phyloP scores from a whole-genome alignment of 2,329 filamentous ascomycete genomes.

The Oidium heveae region DNA sequence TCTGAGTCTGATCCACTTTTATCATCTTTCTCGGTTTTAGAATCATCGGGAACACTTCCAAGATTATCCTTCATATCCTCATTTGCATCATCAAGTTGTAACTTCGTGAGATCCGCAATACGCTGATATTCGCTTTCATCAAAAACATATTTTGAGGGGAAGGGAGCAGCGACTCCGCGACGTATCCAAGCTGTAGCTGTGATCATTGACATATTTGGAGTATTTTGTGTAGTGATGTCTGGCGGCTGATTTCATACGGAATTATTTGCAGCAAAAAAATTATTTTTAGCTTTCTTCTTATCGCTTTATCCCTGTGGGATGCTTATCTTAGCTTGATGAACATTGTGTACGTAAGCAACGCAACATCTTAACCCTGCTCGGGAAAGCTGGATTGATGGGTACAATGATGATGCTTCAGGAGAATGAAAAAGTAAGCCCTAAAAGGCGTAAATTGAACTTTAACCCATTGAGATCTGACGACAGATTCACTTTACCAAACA shows the following conservation, averaged over 20 bases:
- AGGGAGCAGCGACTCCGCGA: conserved; percentile 30
- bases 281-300: background rate
- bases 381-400: background rate
- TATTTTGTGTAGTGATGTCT: background rate
- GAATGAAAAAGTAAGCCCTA: conserved; percentile 24
- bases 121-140: conserved; percentile 31
- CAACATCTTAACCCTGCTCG: no score
- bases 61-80: conserved; percentile 46
- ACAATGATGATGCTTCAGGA: conserved; percentile 15
- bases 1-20: background rate
- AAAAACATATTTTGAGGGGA: conserved; percentile 30
- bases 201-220: conserved; percentile 22
- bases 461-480: conserved; percentile 27
- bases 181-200: conserved; percentile 33
- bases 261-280: background rate
- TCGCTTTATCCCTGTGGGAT: background rate
- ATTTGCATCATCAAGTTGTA: conserved; percentile 65
- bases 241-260: background rate
- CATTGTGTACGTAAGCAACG: background rate
- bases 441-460: conserved; percentile 40
- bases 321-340: conserved; percentile 3
- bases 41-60: conserved; percentile 12
- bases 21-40: conserved; percentile 17
- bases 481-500: conserved; percentile 21
- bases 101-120: conserved; percentile 30